Evolutionary conservation across 1,139 yeast species (phyloP).

Genomic region (Suhomyces kunorum): DNA sequence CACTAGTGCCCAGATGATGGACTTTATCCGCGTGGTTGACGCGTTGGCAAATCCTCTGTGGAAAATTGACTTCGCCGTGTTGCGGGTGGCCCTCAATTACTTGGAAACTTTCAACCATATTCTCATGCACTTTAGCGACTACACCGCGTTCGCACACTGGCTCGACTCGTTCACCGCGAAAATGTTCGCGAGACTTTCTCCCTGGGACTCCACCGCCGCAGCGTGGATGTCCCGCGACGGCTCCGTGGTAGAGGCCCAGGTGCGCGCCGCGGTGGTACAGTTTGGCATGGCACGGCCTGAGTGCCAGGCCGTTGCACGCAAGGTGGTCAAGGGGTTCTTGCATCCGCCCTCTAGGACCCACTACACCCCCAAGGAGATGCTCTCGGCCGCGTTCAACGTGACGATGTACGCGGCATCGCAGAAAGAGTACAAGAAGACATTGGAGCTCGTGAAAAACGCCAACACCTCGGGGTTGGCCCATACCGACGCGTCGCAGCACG

Average conservation of each 20-base stretch:
- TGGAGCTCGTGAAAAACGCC: slow-evolving; percentile 53
- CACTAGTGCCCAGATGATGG: slow-evolving; percentile 26
- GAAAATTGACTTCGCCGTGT: slow-evolving; percentile 27
- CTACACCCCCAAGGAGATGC: slow-evolving; percentile 50
- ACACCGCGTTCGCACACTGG: slow-evolving; percentile 26
- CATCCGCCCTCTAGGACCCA: slow-evolving; percentile 51
- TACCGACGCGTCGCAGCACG: slow-evolving; percentile 32
- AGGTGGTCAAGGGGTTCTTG: slow-evolving; percentile 44
- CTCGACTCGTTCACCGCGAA: slow-evolving; percentile 20
- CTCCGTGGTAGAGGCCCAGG: slow-evolving; percentile 35
- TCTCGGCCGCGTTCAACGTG: slow-evolving; percentile 37
- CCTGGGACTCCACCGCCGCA: too few relatives aligned
- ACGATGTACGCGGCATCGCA: slow-evolving; percentile 35
- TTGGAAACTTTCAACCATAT: slow-evolving; percentile 35
- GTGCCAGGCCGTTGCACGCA: slow-evolving; percentile 35
- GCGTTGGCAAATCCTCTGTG: slow-evolving; percentile 24
- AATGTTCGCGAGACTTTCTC: slow-evolving; percentile 26
- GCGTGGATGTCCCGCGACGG: slow-evolving; percentile 18
- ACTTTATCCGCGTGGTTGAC: slow-evolving; percentile 31
- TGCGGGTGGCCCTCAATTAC: slow-evolving; percentile 33
- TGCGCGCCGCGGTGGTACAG: slow-evolving; percentile 43
- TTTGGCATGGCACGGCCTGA: slow-evolving; percentile 33
- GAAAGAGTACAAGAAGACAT: slow-evolving; percentile 58
- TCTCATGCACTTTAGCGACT: slow-evolving; percentile 32
- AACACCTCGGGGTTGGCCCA: slow-evolving; percentile 37